Evolutionary conservation across 2,329 filamentous ascomycete species (phyloP), one percentile per base, ranked within the genome.

Genomic region (Lasiodiplodia sp.): DNA sequence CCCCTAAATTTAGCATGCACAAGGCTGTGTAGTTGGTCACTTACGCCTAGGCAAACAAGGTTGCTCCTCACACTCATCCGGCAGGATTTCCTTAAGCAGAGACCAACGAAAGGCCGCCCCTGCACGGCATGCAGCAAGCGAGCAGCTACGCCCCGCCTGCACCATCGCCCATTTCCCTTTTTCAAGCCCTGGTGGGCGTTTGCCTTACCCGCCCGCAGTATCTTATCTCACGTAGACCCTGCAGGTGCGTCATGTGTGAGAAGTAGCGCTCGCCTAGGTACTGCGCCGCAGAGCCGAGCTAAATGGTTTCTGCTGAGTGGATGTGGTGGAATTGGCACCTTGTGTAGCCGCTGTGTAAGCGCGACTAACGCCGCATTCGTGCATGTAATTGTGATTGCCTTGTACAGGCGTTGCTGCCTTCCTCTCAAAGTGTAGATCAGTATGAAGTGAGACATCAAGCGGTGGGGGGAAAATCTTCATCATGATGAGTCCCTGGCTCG

Each of bases 231-330:
- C 31, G 18, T 31, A 21, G 38, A n/a, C 57, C 18, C 56, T 44
- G 37, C 37, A 31, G 8, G 34, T n/a, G 49, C 49, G 11, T 25
- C 6, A 16, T 10, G 37, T 44, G 57, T 31, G 37, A 31, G n/a
- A 16, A 8, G 38, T 28, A 16, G 37, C n/a, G 34, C 14, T 34
- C 40, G n/a, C 8, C 23, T 25, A 7, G 31, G 8, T 62, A 18
- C 58, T 62, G 58, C 58, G 40, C 58, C 58, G 58, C 58, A 62
- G 58, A 62, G 58, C 58, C 25, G 38, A 40, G 40, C 23, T 40
- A 34, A 10, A 47, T 47, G 44, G 44, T 18, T 8, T 47, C 18
- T n/a, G 25, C 31, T 34, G 40, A 62, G 38, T 60, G 37, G 23
- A 31, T n/a, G 38, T 16, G 14, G 16, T 23, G 23, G 44, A 7